Evolutionary conservation across 768 basidiomycete species (phyloP).

Genomic region (Asterophora parasitica): DNA sequence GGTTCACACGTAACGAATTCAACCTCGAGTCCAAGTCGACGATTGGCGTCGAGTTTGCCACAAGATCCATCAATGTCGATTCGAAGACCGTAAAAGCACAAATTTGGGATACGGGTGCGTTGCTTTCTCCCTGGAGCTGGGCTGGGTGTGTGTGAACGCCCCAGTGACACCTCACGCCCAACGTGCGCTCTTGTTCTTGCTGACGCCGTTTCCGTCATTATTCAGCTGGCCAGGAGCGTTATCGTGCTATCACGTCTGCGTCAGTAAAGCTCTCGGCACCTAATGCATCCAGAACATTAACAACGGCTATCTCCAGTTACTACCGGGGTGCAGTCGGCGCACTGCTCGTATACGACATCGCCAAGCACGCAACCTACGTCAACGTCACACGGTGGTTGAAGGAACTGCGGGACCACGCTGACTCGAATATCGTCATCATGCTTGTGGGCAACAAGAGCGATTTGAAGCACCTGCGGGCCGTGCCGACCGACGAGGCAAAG

Average conservation of each 20-base stretch:
- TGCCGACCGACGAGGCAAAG: conserved; percentile 97
- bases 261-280: conserved; percentile 32
- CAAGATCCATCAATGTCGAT: conserved; percentile 92
- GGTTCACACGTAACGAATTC: conserved; percentile 99
- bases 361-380: conserved; percentile 90
- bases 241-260: conserved; percentile 97
- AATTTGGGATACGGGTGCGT: conserved; percentile 97
- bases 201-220: conserved; percentile 5
- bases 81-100: conserved; percentile 97
- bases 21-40: conserved; percentile 99
- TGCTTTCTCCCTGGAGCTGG: conserved; percentile 3
- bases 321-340: conserved; percentile 96
- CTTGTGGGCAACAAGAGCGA: conserved; percentile 98
- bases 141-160: background rate
- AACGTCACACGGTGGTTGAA: conserved; percentile 96
- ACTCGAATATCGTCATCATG: conserved; percentile 93
- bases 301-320: conserved; percentile 50
- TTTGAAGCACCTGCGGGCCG: conserved; percentile 94
- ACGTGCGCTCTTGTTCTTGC: background rate
- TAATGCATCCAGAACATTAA: background rate
- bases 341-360: conserved; percentile 90
- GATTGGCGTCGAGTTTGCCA: conserved; percentile 98
- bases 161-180: too few relatives aligned
- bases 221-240: conserved; percentile 92
- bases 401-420: conserved; percentile 93